These are phyloP conservation scores for Glutinoglossum americanum DNA, from an alignment of 495 filamentous ascomycete species.

Conservation along the genomic window DNA sequence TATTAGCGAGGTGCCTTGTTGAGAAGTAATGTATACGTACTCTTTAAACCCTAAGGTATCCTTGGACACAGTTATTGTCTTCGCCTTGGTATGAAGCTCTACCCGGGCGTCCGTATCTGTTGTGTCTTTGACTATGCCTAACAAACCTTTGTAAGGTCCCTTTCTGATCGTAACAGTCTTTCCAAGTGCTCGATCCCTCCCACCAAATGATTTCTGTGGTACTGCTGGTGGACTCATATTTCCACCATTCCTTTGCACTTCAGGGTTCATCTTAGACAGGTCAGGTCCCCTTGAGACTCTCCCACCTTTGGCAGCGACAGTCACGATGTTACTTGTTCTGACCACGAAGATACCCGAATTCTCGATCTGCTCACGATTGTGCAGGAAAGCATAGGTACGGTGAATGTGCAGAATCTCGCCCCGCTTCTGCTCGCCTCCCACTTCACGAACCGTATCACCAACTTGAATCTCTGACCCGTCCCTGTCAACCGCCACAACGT, in stretches of 20 bases:
- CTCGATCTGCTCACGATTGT: conserved; percentile 63
- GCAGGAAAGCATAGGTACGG: conserved; percentile 69
- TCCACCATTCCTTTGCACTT: conserved; percentile 40
- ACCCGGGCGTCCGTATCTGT: conserved; percentile 67
- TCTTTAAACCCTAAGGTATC: conserved; percentile 63
- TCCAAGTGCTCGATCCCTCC: conserved; percentile 67
- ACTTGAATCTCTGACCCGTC: conserved; percentile 81
- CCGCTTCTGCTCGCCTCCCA: conserved; percentile 60
- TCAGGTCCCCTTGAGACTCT: conserved; percentile 44
- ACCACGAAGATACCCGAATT: conserved; percentile 81
- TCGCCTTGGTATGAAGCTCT: conserved; percentile 80
- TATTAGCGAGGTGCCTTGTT: neutral
- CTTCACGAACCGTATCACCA: conserved; percentile 83
- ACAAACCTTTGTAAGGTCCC: conserved; percentile 74
- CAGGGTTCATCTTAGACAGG: conserved; percentile 81
- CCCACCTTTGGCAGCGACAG: conserved; percentile 79
- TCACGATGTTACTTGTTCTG: conserved; percentile 64
- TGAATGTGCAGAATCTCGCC: conserved; percentile 86
- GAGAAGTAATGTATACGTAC: conserved; percentile 19
- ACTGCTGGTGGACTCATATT: conserved; percentile 47
- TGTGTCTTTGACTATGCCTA: conserved; percentile 89
- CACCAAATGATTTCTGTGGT: conserved; percentile 30
- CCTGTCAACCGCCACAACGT: conserved; percentile 77
- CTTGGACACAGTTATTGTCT: conserved; percentile 62
- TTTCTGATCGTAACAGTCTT: conserved; percentile 73